These are phyloP conservation scores for Saprolegnia diclina DNA, from an alignment of 352 stramenopile genomes.

Conservation along the genomic window DNA sequence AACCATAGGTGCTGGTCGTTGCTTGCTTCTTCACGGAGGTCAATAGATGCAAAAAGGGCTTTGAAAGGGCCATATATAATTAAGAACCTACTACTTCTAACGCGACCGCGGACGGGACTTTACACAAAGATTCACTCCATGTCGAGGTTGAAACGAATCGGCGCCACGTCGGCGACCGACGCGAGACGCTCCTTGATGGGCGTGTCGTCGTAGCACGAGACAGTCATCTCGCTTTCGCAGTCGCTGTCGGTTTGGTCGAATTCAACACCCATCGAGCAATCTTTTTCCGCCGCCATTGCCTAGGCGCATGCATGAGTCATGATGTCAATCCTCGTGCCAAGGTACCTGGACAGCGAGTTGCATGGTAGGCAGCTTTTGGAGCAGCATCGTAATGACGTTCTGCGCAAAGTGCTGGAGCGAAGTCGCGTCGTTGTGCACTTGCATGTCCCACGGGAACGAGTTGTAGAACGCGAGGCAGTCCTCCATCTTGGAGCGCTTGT, in stretches of 20 bases:
- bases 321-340: background rate
- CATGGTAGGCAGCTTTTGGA: slow-evolving; percentile 58
- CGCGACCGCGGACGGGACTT: too few relatives aligned
- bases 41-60: too few relatives aligned
- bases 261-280: slow-evolving; percentile 40
- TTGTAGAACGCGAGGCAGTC: slow-evolving; percentile 77
- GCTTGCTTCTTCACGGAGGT: too few relatives aligned
- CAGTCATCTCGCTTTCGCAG: slow-evolving; percentile 41
- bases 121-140: background rate
- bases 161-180: slow-evolving; percentile 12
- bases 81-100: background rate
- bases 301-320: slow-evolving; percentile 37
- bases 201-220: slow-evolving; percentile 21
- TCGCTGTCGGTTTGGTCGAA: slow-evolving; percentile 68
- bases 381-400: slow-evolving; percentile 44
- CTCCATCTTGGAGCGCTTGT: slow-evolving; percentile 83
- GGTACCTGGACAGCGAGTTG: slow-evolving; percentile 26
- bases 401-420: slow-evolving; percentile 50
- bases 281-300: slow-evolving; percentile 39
- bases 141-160: slow-evolving; percentile 20
- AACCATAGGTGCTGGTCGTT: too few relatives aligned
- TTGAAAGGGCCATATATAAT: background rate
- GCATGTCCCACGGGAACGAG: slow-evolving; percentile 69
- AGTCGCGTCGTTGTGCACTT: slow-evolving; percentile 55
- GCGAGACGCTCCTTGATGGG: slow-evolving; percentile 18